These are phyloP conservation scores for Ophiostoma pallidulum DNA, from an alignment of 2,329 filamentous ascomycete species.

Conservation along the genomic window DNA sequence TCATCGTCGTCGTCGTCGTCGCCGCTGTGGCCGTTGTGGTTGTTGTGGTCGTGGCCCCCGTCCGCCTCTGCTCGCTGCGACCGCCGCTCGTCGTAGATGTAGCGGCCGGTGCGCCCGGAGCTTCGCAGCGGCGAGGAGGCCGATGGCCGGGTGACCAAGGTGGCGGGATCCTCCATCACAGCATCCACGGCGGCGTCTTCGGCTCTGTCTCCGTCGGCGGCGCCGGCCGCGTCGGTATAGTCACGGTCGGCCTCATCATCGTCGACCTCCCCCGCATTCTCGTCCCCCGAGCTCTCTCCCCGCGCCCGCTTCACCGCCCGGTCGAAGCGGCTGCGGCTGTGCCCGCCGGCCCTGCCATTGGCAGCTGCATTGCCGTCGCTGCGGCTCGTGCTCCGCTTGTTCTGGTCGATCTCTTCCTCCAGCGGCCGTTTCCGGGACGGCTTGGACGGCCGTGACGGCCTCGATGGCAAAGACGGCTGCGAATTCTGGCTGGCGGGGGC, in stretches of 20 bases:
- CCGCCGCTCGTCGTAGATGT: conserved; percentile 1
- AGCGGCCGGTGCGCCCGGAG: conserved; percentile 9
- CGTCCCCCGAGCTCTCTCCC: neutral
- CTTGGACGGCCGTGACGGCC: conserved; percentile 21
- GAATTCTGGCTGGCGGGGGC: conserved; percentile 16
- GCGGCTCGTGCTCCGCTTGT: conserved; percentile 20
- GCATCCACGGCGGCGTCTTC: neutral
- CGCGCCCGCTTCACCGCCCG: conserved; percentile 34
- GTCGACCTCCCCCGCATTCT: neutral
- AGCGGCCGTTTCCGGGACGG: conserved; percentile 41
- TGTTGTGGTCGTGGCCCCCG: neutral
- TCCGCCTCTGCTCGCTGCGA: neutral
- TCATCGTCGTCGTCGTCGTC: conserved; percentile 27
- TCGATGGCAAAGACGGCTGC: conserved; percentile 12
- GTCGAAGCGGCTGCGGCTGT: conserved; percentile 19
- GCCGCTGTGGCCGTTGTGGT: neutral
- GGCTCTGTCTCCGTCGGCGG: neutral
- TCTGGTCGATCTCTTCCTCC: conserved; percentile 36
- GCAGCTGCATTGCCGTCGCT: neutral
- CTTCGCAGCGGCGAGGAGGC: neutral
- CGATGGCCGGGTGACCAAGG: too few relatives aligned
- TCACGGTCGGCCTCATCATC: neutral
- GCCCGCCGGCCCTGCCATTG: neutral
- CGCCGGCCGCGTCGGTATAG: neutral
- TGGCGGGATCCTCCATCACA: neutral